Evolutionary conservation across 441 rosid genomes (phyloP).

Genomic region (Gossypium trilobum): DNA sequence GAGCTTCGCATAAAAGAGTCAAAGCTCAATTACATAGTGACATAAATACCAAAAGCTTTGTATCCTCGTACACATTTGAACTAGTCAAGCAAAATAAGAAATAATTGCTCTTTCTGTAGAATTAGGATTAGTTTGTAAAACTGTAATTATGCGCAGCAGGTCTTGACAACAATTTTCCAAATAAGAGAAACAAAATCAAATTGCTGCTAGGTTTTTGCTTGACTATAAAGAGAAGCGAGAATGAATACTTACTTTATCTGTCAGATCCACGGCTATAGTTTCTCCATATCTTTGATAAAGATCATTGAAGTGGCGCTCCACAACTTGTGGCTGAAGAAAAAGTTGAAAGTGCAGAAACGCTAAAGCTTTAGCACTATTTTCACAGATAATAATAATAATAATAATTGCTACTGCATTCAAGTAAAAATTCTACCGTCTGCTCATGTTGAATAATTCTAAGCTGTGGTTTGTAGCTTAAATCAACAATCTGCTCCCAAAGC

Average conservation of each 20-base stretch:
- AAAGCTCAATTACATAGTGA: neutral
- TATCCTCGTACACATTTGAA: neutral
- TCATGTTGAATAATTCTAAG: conserved; percentile 61
- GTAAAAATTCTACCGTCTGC: conserved; percentile 43
- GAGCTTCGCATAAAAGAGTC: neutral
- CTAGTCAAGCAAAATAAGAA: conserved; percentile 7
- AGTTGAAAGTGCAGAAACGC: conserved; percentile 13
- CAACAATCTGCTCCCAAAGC: conserved; percentile 98
- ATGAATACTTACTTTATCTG: conserved; percentile 54
- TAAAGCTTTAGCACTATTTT: conserved; percentile 11
- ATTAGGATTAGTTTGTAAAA: neutral
- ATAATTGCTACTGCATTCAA: neutral
- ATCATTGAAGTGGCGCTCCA: conserved; percentile 81
- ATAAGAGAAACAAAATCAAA: neutral
- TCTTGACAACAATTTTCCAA: conserved; percentile 3
- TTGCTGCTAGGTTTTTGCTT: conserved; percentile 6
- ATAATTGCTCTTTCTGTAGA: neutral
- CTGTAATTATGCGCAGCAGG: neutral
- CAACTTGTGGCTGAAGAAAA: conserved; percentile 57
- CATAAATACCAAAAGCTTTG: neutral
- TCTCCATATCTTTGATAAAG: conserved; percentile 86
- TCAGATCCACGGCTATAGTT: conserved; percentile 57
- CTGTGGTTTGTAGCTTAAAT: conserved; percentile 84
- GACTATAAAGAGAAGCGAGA: conserved; percentile 15
- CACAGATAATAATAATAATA: conserved; percentile 3